These are phyloP conservation scores for Thalassiosira pacifica DNA, from an alignment of 352 stramenopile species.

Conservation along the genomic window DNA sequence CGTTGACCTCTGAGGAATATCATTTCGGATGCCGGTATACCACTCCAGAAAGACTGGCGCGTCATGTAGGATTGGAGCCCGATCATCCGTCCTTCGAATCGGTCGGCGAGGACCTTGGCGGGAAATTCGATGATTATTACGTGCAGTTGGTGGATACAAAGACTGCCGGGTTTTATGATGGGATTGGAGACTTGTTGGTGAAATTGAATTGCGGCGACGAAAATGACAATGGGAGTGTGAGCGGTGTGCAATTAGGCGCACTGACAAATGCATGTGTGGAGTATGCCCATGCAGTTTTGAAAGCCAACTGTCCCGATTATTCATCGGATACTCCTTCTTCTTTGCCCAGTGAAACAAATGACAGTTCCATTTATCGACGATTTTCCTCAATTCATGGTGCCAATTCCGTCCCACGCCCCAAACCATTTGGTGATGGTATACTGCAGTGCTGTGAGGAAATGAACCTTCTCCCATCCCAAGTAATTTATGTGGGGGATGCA, in stretches of 20 bases:
- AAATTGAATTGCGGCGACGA: constrained; percentile 40
- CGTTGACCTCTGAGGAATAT: constrained; percentile 78
- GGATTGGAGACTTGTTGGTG: constrained; percentile 72
- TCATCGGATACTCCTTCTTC: constrained; percentile 5
- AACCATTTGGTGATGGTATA: constrained; percentile 84
- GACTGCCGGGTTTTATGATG: constrained; percentile 83
- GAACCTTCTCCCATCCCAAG: constrained; percentile 65
- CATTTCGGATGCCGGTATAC: constrained; percentile 80
- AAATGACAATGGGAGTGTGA: constrained; percentile 4
- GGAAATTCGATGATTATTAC: constrained; percentile 86
- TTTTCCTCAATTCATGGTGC: constrained; percentile 84
- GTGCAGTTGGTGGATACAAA: constrained; percentile 76
- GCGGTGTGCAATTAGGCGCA: constrained; percentile 67
- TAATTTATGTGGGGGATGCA: constrained; percentile 86
- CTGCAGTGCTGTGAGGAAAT: constrained; percentile 77
- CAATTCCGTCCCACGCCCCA: constrained; percentile 81
- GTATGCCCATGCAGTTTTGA: constrained; percentile 85
- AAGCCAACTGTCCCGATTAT: constrained; percentile 65
- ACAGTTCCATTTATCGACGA: constrained; percentile 56
- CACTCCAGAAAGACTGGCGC: constrained; percentile 83
- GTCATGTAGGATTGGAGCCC: constrained; percentile 78
- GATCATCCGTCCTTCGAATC: constrained; percentile 64
- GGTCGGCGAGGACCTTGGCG: constrained; percentile 70
- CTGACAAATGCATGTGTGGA: constrained; percentile 87
- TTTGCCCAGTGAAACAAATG: constrained; percentile 13